These are phyloP conservation scores for Ceratonia siliqua DNA, from an alignment of 306 rosid genomes.

Conservation along the genomic window DNA sequence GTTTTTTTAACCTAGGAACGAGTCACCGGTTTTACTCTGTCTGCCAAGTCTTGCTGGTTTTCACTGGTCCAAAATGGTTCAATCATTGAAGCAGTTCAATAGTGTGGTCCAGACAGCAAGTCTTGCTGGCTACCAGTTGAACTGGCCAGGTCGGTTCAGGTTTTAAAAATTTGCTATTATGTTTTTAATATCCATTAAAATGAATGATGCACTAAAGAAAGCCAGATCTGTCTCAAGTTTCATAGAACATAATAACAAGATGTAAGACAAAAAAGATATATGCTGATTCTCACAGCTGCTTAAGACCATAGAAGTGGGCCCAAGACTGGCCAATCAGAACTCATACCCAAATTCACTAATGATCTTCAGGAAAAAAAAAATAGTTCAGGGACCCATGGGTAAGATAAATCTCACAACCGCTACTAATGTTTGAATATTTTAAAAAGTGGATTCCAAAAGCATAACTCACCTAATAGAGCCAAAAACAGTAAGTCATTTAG, in stretches of 20 bases:
- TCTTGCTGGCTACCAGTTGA: neutral
- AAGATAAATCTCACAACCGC: slow-evolving; percentile 33
- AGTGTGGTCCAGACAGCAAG: neutral
- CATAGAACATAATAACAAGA: slow-evolving; percentile 5
- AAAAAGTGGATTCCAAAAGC: neutral
- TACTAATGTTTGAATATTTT: slow-evolving; percentile 8
- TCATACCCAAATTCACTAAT: slow-evolving; percentile 21
- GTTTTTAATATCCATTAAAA: slow-evolving; percentile 7
- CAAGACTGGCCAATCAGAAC: slow-evolving; percentile 25
- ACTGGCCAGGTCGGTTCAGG: neutral
- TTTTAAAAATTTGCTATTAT: neutral
- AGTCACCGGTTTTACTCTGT: neutral
- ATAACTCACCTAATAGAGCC: neutral
- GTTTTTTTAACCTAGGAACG: neutral
- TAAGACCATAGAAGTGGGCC: slow-evolving; percentile 23
- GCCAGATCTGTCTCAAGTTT: slow-evolving; percentile 20
- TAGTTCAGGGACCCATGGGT: neutral
- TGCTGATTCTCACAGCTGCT: slow-evolving; percentile 22
- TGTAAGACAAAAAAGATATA: neutral
- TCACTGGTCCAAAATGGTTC: neutral
- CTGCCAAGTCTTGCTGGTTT: neutral
- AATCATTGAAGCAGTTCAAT: neutral
- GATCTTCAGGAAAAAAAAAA: neutral
- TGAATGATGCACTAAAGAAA: slow-evolving; percentile 3
- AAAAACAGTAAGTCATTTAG: neutral